Evolutionary conservation across 2,329 filamentous ascomycete genomes (phyloP).

Genomic region (Ceratocystis diversiconidia): DNA sequence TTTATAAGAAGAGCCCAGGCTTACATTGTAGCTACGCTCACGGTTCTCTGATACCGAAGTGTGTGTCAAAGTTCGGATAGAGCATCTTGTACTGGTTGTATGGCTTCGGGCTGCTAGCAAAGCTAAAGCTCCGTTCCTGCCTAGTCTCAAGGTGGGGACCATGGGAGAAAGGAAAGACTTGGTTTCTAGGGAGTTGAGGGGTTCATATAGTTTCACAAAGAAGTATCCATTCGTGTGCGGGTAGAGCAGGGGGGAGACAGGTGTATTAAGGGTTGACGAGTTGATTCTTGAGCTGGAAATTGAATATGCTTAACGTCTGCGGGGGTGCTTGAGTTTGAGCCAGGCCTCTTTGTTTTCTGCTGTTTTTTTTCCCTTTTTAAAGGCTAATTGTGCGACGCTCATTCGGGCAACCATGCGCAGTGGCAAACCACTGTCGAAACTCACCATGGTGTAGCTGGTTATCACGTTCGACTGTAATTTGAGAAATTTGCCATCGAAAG

Average conservation of each 20-base stretch:
- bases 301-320: too few relatives aligned
- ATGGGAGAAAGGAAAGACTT: neutral
- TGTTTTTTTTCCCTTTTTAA: neutral
- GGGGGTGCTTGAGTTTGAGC: too few relatives aligned
- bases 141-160: neutral
- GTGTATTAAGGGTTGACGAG: too few relatives aligned
- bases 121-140: neutral
- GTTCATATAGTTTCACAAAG: too few relatives aligned
- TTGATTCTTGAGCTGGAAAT: too few relatives aligned
- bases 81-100: neutral
- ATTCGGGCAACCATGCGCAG: slow-evolving; percentile 12
- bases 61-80: neutral
- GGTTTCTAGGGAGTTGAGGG: too few relatives aligned
- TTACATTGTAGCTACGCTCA: slow-evolving; percentile 7
- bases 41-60: neutral
- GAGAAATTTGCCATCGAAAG: slow-evolving; percentile 18
- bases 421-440: slow-evolving; percentile 16
- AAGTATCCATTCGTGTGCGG: too few relatives aligned
- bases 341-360: too few relatives aligned
- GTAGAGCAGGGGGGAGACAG: too few relatives aligned
- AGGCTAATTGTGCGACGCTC: fast-evolving
- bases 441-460: slow-evolving; percentile 18
- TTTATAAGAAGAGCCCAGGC: neutral
- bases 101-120: neutral
- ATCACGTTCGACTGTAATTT: slow-evolving; percentile 18